Conservation (phyloP, 129 eudicot species). For the Glebionis coronaria region DNA sequence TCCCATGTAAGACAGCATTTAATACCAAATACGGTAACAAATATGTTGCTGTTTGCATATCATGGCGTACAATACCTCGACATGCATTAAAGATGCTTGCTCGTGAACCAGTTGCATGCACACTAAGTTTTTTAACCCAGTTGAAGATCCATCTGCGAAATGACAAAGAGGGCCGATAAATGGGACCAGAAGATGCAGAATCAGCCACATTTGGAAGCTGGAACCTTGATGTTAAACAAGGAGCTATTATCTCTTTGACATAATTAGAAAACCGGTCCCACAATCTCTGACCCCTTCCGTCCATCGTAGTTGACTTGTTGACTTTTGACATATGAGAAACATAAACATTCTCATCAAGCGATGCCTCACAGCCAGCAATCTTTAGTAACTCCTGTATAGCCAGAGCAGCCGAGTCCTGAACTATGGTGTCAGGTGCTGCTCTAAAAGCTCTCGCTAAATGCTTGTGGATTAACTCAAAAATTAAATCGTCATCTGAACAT, state of each 20-base stretch:
- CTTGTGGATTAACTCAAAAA: conserved; percentile 91
- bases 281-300: conserved; percentile 84
- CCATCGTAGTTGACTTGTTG: conserved; percentile 35
- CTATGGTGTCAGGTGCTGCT: conserved; percentile 83
- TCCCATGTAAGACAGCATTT: conserved; percentile 86
- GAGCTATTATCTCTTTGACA: conserved; percentile 96
- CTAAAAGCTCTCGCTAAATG: conserved; percentile 96
- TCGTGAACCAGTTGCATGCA: conserved; percentile 88
- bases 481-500: conserved; percentile 96
- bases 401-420: conserved; percentile 94
- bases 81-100: conserved; percentile 82
- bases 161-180: conserved; percentile 81
- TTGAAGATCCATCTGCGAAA: conserved; percentile 81
- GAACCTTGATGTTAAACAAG: conserved; percentile 92
- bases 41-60: conserved; percentile 93
- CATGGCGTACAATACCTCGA: conserved; percentile 95
- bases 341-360: conserved; percentile 62
- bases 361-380: conserved; percentile 91
- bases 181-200: conserved; percentile 71
- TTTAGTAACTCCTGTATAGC: conserved; percentile 95
- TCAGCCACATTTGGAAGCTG: conserved; percentile 80
- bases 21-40: conserved; percentile 84
- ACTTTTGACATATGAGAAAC: conserved; percentile 35
- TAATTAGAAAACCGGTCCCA: conserved; percentile 95
- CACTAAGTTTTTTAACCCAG: conserved; percentile 85